Evolutionary conservation across 2,329 filamentous ascomycete species (phyloP), one percentile per base, ranked within the genome.

Genomic region (Epichloe sibirici): DNA sequence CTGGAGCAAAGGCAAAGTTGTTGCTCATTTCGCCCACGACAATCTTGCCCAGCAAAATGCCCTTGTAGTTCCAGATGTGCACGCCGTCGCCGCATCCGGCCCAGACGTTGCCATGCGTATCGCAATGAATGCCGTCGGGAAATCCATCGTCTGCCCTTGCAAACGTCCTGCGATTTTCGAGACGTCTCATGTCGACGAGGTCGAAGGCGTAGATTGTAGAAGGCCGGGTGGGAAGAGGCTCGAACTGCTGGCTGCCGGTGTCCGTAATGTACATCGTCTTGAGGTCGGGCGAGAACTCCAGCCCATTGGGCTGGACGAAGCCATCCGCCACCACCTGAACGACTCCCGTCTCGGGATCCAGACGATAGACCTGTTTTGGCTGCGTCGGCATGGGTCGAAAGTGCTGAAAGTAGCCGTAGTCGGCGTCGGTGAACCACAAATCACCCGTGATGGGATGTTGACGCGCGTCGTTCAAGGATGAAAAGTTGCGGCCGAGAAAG

Each of bases 351-450:
- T 55, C 58, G 1, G 73, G 71, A 45, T 78, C 72, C 45, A 76
- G 74, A 2, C 78, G 72, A 61, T 83, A 84, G 0, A 83, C 77
- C 58, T 83, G 80, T 53, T 75, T 76, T 4, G 70, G 76, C 11
- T 82, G 61, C 0, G 72, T 73, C 0, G 79, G 79, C 5, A 62
- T 57, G 0, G 75, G 75, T 0, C 80, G 71, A 58, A 83, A 82
- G 25, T 77, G 70, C 59, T 83, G 80, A 43, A 77, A 69, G 55
- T 71, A 77, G 3, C 78, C 81, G 57, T 84, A 84, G 7, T 74
- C 70, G 0, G 77, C 75, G 53, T 85, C 81, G 1, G 80, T 84
- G 58, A 85, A 83, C 68, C 81, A 85, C n/a, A 84, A 66, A 28
- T 79, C 73, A n/a, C 72, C 71, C 53, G 75, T 81, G 11, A 64